Conservation (phyloP, 306 rosid genomes). For the Mimosa bimucronata region DNA sequence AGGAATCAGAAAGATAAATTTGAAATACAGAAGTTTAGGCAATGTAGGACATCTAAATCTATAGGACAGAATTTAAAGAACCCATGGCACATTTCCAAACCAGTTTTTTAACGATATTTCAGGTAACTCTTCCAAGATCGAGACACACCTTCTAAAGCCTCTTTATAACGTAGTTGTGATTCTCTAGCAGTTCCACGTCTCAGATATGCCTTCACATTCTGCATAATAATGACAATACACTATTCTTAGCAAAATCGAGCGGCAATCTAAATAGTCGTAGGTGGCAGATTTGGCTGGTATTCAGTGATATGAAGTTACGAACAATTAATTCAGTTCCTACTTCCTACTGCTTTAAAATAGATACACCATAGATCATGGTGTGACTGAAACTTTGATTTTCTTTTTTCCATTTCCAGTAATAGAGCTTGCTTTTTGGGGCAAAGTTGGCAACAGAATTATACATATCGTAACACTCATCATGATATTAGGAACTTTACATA, state of each 20-base stretch:
- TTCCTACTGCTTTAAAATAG: constrained; percentile 1
- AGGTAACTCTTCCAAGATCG: constrained; percentile 21
- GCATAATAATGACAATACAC: constrained; percentile 33
- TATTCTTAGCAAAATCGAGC: constrained; percentile 12
- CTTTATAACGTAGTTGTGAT: constrained; percentile 59
- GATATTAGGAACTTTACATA: not conserved
- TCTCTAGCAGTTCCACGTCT: constrained; percentile 94
- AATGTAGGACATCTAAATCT: not conserved
- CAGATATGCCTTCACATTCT: constrained; percentile 93
- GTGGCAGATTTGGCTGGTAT: not conserved
- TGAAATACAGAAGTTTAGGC: constrained; percentile 1
- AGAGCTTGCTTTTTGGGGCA: not conserved
- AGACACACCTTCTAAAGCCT: constrained; percentile 69
- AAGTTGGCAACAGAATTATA: not conserved
- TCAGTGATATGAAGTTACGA: constrained; percentile 2
- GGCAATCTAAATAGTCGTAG: not conserved
- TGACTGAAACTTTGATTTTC: not conserved
- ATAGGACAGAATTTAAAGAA: not conserved
- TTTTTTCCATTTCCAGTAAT: not conserved
- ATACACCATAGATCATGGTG: constrained; percentile 8
- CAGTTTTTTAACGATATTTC: constrained; percentile 13
- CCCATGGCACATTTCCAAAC: too few species aligned
- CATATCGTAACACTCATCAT: not conserved
- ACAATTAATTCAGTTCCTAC: constrained; percentile 13
- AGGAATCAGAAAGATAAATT: constrained; percentile 4